Evolutionary conservation across 345 rosid genomes (phyloP), one percentile per base, ranked within the genome.

Genomic region (Barbarea vulgaris): DNA sequence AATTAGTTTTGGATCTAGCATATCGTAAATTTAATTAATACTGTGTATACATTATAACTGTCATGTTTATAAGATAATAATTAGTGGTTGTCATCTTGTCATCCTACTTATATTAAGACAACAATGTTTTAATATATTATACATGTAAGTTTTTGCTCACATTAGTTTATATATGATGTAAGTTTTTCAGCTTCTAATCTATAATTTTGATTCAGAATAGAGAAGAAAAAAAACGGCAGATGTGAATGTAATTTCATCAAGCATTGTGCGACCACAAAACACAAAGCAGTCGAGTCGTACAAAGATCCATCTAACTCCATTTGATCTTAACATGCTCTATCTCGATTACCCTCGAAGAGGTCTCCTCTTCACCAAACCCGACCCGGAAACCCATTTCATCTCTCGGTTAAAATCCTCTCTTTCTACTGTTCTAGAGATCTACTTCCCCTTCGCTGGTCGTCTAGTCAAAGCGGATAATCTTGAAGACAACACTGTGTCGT

Each of bases 301-400:
- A 48, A 65, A 24, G 48, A 74, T 74, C 44, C 57, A 74, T 22
- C 72, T 74, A 0, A 65, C 72, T 22, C 78, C 72, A 30, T 55
- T 25, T 27, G 66, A 69, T 28, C 74, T 69, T 13, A 15, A 13
- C 30, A 25, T 69, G 6, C 41, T 69, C 11, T 4, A 17, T 8
- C 0, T 17, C n/a, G 55, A 67, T 0, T 75, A 59, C 27, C 15
- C 58, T 44, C 80, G 62, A 41, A 69, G 75, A 69, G 80, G 70
- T 69, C 64, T 76, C 62, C 48, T 76, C 18, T 76, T 76, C 9
- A 48, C 48, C 64, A 61, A 69, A 68, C 79, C 79, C n/a, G n/a
- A n/a, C n/a, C n/a, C n/a, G 4, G 46, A 65, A n/a, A n/a, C n/a
- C n/a, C n/a, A n/a, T n/a, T n/a, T 52, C 31, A 58, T 71, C 31